A percentile compares a stretch with the other conserved stretches of the same genome.
Evolutionary conservation across 1,139 yeast genomes (phyloP).

Genomic region (Hyphopichia fennica): DNA sequence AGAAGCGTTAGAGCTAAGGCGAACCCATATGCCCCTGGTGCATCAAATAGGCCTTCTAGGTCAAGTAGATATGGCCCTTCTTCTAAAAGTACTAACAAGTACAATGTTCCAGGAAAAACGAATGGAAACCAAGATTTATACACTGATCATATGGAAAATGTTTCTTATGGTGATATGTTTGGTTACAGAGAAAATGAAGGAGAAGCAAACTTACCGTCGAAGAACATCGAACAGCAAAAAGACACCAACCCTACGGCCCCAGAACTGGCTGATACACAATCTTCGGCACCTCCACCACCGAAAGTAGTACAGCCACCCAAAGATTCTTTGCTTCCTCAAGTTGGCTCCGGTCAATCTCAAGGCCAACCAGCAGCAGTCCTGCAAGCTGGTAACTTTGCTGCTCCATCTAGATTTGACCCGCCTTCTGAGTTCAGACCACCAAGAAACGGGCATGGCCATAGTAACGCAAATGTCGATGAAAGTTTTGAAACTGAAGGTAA

Average conservation of each 20-base stretch:
- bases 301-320: too few relatives aligned
- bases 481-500: slow-evolving; percentile 8
- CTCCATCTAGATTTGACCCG: slow-evolving; percentile 1
- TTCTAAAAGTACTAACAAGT: not conserved
- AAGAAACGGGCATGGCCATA: too few relatives aligned
- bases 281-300: too few relatives aligned
- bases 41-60: slow-evolving; percentile 13
- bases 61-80: slow-evolving; percentile 30
- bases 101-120: not conserved
- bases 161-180: slow-evolving; percentile 37
- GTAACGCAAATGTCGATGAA: not conserved
- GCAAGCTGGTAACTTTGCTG: slow-evolving; percentile 3
- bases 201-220: too few relatives aligned
- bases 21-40: slow-evolving; percentile 47
- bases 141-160: slow-evolving; percentile 4
- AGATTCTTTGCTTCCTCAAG: too few relatives aligned
- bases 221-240: too few relatives aligned
- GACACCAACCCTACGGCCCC: too few relatives aligned
- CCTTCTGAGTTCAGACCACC: not conserved
- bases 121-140: not conserved
- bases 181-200: slow-evolving; percentile 10
- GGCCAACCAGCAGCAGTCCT: not conserved
- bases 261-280: too few relatives aligned
- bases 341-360: not conserved
- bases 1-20: slow-evolving; percentile 11